Base-by-base conservation (phyloP, 1,284 basidiomycete genomes). In the Sphaerobolus stellatus region DNA sequence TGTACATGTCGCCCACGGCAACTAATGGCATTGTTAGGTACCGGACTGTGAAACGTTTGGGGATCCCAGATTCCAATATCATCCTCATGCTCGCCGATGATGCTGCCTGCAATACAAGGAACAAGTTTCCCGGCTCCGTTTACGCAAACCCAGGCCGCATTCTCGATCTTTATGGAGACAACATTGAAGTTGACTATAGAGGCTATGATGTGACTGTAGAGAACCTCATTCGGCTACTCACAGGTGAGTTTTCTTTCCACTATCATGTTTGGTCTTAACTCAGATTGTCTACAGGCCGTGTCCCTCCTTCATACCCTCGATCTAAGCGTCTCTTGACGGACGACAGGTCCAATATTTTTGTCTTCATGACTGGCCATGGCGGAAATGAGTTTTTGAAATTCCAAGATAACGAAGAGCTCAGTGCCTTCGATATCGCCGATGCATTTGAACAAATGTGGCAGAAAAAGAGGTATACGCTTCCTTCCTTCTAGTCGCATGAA, bases 21-120 rank as follows among this genome's bases (percentile, higher is more conserved):
- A 43, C 28, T 11, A 24, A 8, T 4, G 41, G 20, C 28, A 24
- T 7, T 18, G 28, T 54, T 48, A 93, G 90, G 90, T 99, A 99
- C 68, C 91, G 97, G 51, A 98, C 95, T 1, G 94, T 99, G 50
- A 99, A 99, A 69, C 87, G 95, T 2, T 84, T 99, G 6, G 97
- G 96, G 5, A 97, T 99, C 50, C 96, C 96, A 3, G 96, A 99
- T 73, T 93, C 90, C 14, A 94, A 99, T 67, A 98, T 99, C 68
- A 97, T 99, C 69, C 84, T 99, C 48, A 99, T 99, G 97, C 81
- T 99, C 40, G 94, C 95, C 3, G 96, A 99, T 71, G 97, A 99
- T 66, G 91, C 85, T 1, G 92, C 96, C 0, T 99, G 96, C 68
- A 98, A 98, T 67, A 66, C 92, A 5, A 83, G 96, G 25, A 99